Conservation (phyloP, 148 eudicot species). For the Oxyria digyna region DNA sequence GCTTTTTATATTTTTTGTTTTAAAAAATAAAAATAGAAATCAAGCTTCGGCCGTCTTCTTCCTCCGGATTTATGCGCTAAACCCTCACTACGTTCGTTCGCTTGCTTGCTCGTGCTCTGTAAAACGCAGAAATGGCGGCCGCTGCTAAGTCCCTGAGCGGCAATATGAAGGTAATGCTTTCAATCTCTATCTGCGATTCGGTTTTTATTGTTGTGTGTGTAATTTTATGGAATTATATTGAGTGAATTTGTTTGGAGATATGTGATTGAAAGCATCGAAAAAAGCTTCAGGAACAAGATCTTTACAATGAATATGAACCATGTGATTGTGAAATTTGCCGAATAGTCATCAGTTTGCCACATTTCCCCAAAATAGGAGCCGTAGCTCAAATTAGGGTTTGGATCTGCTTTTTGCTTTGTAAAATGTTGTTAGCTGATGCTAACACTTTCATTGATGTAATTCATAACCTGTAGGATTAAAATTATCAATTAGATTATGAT, state of each 20-base stretch:
- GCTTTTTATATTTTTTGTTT: not conserved
- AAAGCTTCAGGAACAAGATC: not conserved
- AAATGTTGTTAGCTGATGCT: no score
- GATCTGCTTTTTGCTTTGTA: not conserved
- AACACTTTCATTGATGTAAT: no score
- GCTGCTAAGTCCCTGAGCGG: constrained; percentile 37
- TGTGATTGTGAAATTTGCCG: not conserved
- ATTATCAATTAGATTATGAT: no score
- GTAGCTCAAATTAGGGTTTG: constrained; percentile 5
- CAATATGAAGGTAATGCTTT: constrained; percentile 38
- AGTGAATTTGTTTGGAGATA: not conserved
- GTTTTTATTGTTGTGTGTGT: not conserved
- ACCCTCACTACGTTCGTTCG: not conserved
- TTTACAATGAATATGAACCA: not conserved
- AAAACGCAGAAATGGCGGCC: constrained; percentile 23
- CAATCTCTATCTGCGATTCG: not conserved
- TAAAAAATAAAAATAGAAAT: not conserved
- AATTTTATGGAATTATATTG: no score
- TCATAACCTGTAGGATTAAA: no score
- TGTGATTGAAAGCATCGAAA: not conserved
- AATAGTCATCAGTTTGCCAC: not conserved
- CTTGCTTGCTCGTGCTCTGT: constrained; percentile 8
- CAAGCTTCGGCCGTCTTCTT: not conserved
- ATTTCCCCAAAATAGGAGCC: not conserved
- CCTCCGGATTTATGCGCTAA: constrained; percentile 6